These are phyloP conservation scores for Choanephora cucurbitarum DNA, from an alignment of 371 early-diverging fungal genomes.

Conservation along the genomic window DNA sequence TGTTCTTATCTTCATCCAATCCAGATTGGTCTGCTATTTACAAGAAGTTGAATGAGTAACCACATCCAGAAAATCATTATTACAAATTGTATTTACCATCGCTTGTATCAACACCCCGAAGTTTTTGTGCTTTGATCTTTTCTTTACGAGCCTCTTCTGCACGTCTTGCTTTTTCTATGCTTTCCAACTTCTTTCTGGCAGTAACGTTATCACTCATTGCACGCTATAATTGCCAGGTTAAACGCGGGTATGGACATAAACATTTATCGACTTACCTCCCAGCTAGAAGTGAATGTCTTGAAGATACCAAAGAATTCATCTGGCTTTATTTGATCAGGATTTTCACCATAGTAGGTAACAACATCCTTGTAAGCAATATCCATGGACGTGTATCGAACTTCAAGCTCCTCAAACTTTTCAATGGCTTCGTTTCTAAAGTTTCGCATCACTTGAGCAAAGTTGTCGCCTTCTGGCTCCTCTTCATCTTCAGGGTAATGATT, in stretches of 20 bases:
- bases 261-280: conserved; percentile 46
- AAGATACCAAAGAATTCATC: conserved; percentile 92
- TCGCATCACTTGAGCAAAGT: conserved; percentile 46
- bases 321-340: conserved; percentile 74
- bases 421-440: conserved; percentile 56
- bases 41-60: background rate
- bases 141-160: conserved; percentile 50
- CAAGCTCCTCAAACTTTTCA: conserved; percentile 49
- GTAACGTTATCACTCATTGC: conserved; percentile 52
- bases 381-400: conserved; percentile 57
- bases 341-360: conserved; percentile 81
- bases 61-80: background rate
- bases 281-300: conserved; percentile 78
- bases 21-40: conserved; percentile 41
- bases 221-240: conserved; percentile 29
- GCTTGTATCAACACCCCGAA: conserved; percentile 50
- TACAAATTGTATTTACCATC: conserved; percentile 26
- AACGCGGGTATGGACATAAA: too few relatives aligned
- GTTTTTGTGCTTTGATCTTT: conserved; percentile 45
- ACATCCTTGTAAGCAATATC: conserved; percentile 70
- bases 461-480: conserved; percentile 39
- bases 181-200: conserved; percentile 44
- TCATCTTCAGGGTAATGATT: conserved; percentile 47
- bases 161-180: conserved; percentile 41
- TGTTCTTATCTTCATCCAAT: conserved; percentile 68